Base-by-base conservation (phyloP, 805 yeast species). In the Lachancea lanzarotensis region DNA sequence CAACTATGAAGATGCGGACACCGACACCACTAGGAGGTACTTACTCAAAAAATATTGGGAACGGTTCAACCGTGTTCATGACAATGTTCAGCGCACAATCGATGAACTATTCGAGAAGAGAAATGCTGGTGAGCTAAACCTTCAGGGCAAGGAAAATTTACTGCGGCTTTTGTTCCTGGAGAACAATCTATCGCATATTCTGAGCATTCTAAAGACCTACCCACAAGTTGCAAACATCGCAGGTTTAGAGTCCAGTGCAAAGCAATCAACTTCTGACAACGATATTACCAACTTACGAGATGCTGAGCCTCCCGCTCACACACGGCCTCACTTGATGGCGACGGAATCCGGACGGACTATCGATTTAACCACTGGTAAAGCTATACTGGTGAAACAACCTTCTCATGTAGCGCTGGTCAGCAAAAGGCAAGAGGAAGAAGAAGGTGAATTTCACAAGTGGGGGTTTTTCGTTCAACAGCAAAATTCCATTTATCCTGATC, bases 371-470 rank as follows among this genome's bases (percentile, higher is more conserved):
- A 84, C 91, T 0, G 93, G 93, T 38, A 70, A 80, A 51, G 87
- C 90, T 1, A 80, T 84, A 17, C 66, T 82, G 49, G 74, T 80
- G 64, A 72, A 82, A 52, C 77, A 81, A 4, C 67, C 76, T 4
- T 80, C 87, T 0, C 83, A 78, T 50, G 81, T 84, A 1, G 77
- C 85, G 0, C 74, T 84, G 2, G 57, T 66, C 11, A 79, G 84
- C 56, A 87, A 89, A 13, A 82, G 78, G 61, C 87, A 84, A 62
- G 96, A 88, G 59, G 81, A 81, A 49, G 97, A 89, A 60, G 97
- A 89, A 69, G 97, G 96, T 55, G 95, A 85, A 57, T 74, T 88
- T 51, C 96, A 86, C 63, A 80, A 84, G 66, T 80, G 88, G 81
- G 95, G 95, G 16, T 78, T 80, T 56, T 85, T 79, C 55, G 81